Base-by-base conservation (phyloP, 2,329 filamentous ascomycete genomes). In the Paecilomyces sp. region DNA sequence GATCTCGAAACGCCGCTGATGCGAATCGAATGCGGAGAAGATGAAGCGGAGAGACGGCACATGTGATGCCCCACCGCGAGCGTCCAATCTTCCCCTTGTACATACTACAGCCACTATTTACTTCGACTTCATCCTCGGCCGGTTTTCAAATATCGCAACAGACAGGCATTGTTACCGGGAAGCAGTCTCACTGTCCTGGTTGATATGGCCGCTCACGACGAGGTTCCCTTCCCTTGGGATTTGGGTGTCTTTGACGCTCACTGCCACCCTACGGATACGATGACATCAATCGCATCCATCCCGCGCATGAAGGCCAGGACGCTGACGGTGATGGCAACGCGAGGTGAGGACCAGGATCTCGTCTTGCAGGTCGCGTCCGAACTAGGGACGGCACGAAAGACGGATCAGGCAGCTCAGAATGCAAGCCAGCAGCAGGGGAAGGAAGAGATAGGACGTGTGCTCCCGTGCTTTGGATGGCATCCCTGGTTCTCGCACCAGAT, bases 401-500 rank as follows among this genome's bases (percentile, higher is more conserved):
- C 25, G 36, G 54, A 55, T 5, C 24, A 5, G 61, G 63, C 3
- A 31, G 58, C 54, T 72, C 70, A 69, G 51, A 60, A 50, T 22
- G 36, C 13, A n/a, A n/a, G 13, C 36, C 41, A 22, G 18, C 41
- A 22, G 18, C 13, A 41, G 15, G 36, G 36, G 4, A 3, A 13
- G 15, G 13, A 18, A 15, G 61, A 68, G 56, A 64, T 75, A 52
- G 75, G 78, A 62, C 79, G 77, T 60, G 73, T 88, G 28, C 66
- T 88, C 0, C 85, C 85, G 0, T 83, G 82, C 56, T 88, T 88
- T 68, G 85, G 85, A 41, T 88, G 85, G 85, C 85, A 88, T 71
- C 85, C 85, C 0, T 88, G 85, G 85, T 88, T 88, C 68, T 84
- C 85, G 0, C 80, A 88, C 67, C 83, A 85, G 61, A 81, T 88